These are phyloP conservation scores for Aureobasidium subglaciale DNA, from an alignment of 2,329 filamentous ascomycete genomes.

Conservation along the genomic window DNA sequence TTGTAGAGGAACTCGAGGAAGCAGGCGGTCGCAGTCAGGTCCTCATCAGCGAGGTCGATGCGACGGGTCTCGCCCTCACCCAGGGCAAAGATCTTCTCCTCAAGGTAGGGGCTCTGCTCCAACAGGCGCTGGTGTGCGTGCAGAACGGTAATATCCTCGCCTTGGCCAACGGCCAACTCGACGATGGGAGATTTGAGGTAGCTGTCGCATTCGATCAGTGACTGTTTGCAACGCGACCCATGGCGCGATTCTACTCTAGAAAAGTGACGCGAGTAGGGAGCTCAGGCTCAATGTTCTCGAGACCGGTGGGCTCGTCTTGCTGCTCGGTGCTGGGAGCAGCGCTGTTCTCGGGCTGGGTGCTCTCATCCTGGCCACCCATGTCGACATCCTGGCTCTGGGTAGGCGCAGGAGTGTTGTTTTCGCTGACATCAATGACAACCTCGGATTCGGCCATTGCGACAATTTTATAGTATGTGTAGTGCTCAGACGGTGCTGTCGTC, in stretches of 20 bases:
- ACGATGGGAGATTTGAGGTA: constrained; percentile 43
- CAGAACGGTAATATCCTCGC: constrained; percentile 55
- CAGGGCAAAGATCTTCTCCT: constrained; percentile 31
- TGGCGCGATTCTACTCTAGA: constrained; percentile 32
- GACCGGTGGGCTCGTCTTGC: constrained; percentile 26
- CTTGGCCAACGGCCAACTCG: constrained; percentile 41
- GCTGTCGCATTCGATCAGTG: constrained; percentile 25
- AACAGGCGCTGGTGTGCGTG: constrained; percentile 76
- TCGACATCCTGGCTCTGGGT: constrained; percentile 37
- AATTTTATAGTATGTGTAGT: background rate
- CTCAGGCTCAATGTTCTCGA: constrained; percentile 38
- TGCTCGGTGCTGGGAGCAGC: constrained; percentile 21
- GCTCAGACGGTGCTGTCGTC: background rate
- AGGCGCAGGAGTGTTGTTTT: constrained; percentile 30
- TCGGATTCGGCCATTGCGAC: constrained; percentile 27
- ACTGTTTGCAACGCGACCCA: background rate
- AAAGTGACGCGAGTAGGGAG: constrained; percentile 36
- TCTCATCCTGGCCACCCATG: constrained; percentile 35
- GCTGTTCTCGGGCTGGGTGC: constrained; percentile 16
- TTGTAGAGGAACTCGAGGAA: constrained; percentile 82
- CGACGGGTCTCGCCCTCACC: constrained; percentile 50
- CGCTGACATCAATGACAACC: constrained; percentile 23
- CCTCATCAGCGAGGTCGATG: constrained; percentile 61
- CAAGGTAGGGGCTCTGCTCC: constrained; percentile 66
- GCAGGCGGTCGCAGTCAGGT: constrained; percentile 67